These are phyloP conservation scores for Triticum timopheevii DNA, from an alignment of 176 grass and related monocot genomes.

Conservation along the genomic window DNA sequence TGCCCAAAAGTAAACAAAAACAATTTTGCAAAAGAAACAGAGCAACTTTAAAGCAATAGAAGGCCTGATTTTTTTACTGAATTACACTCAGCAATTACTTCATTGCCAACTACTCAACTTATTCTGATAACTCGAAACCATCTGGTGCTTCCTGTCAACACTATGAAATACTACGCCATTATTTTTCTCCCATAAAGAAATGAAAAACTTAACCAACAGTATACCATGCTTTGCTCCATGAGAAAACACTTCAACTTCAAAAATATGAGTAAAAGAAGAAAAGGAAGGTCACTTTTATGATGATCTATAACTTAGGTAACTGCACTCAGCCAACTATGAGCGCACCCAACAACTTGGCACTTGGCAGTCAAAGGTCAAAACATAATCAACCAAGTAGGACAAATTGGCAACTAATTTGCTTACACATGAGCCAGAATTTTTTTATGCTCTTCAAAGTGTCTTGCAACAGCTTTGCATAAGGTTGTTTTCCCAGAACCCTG, in stretches of 20 bases:
- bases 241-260: neutral
- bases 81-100: neutral
- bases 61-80: neutral
- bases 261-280: neutral
- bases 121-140: neutral
- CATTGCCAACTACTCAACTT: neutral
- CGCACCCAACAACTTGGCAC: neutral
- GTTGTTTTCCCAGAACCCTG: slow-evolving; percentile 94
- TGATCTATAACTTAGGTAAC: neutral
- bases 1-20: neutral
- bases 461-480: slow-evolving; percentile 69
- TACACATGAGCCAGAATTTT: slow-evolving; percentile 82
- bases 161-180: neutral
- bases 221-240: neutral
- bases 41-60: neutral
- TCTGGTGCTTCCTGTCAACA: neutral
- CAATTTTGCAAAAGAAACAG: neutral
- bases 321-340: neutral
- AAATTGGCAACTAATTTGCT: slow-evolving; percentile 22
- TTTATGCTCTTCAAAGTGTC: slow-evolving; percentile 73
- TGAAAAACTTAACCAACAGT: neutral
- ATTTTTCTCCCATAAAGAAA: neutral
- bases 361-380: slow-evolving; percentile 4
- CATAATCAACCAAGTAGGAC: neutral
- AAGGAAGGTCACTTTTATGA: neutral